Conservation (phyloP, 768 basidiomycete species). For the Floccularia luteovirens region DNA sequence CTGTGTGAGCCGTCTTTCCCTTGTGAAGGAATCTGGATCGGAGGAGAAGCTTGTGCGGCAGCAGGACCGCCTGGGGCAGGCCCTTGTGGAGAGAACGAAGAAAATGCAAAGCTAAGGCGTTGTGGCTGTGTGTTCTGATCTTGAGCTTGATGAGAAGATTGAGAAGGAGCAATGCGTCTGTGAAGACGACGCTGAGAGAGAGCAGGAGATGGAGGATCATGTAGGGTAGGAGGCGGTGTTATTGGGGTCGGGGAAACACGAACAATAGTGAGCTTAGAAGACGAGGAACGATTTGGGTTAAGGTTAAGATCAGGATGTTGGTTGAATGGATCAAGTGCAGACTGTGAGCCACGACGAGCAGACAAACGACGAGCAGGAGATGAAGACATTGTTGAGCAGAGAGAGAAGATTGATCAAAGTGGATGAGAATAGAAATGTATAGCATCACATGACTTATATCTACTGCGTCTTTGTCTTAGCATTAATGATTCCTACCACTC, state of each 20-base stretch:
- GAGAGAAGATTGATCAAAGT: too few species aligned
- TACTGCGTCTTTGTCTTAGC: too few species aligned
- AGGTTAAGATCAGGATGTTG: constrained; percentile 43
- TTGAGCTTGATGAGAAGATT: constrained; percentile 14
- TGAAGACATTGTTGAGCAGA: constrained; percentile 4
- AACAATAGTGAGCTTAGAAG: constrained; percentile 68
- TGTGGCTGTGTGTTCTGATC: constrained; percentile 12
- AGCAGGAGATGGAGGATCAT: constrained; percentile 26
- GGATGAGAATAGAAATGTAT: too few species aligned
- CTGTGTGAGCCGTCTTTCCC: constrained; percentile 12
- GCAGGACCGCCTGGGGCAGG: constrained; percentile 16
- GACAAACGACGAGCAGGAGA: constrained; percentile 27
- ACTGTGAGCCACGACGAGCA: constrained; percentile 57
- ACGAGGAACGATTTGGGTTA: constrained; percentile 46
- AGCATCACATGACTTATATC: too few species aligned
- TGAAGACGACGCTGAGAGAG: constrained; percentile 17
- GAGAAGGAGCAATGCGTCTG: constrained; percentile 12
- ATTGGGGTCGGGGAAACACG: constrained; percentile 37
- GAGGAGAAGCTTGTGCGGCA: too few species aligned
- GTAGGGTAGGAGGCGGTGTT: constrained; percentile 16
- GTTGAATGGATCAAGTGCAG: constrained; percentile 65
- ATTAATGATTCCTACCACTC: too few species aligned
- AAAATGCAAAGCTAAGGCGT: constrained; percentile 49
- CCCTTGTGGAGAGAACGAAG: constrained; percentile 41
- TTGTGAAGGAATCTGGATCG: too few species aligned